These are phyloP conservation scores for Fusarium virguliforme DNA, from an alignment of 2,329 filamentous ascomycete genomes.

Conservation along the genomic window DNA sequence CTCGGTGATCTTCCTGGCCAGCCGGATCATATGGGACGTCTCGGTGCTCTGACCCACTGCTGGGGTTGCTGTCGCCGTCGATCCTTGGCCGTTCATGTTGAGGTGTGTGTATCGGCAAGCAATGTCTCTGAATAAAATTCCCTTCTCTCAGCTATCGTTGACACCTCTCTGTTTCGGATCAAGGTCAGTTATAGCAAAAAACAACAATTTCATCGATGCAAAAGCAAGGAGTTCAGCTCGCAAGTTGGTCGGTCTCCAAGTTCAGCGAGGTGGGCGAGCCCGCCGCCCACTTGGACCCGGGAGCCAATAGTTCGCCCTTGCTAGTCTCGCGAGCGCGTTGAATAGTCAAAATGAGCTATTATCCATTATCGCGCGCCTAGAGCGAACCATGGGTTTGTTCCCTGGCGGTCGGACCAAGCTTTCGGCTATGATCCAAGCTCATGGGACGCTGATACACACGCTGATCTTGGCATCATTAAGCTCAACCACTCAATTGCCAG, in stretches of 20 bases:
- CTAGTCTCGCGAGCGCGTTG: neutral
- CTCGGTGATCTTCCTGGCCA: slow-evolving; percentile 65
- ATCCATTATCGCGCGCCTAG: slow-evolving; percentile 7
- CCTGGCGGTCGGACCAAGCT: neutral
- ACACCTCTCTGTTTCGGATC: neutral
- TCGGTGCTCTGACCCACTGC: slow-evolving; percentile 28
- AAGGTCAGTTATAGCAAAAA: neutral
- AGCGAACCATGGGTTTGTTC: neutral
- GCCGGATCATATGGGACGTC: slow-evolving; percentile 60
- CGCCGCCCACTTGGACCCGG: neutral
- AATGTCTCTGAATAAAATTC: neutral
- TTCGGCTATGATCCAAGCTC: neutral
- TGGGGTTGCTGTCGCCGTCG: neutral
- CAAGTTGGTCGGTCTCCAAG: neutral
- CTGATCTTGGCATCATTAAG: slow-evolving; percentile 1
- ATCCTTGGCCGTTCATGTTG: neutral
- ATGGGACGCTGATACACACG: neutral
- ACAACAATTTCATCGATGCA: slow-evolving; percentile 4
- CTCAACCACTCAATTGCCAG: slow-evolving; percentile 4
- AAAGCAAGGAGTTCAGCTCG: neutral
- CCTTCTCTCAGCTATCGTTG: neutral
- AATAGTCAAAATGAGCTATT: neutral
- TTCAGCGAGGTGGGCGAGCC: neutral
- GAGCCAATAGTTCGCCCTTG: slow-evolving; percentile 8
- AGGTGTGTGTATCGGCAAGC: neutral